These are phyloP conservation scores for Solioccasus polychromus DNA, from an alignment of 768 basidiomycete genomes.

Conservation along the genomic window DNA sequence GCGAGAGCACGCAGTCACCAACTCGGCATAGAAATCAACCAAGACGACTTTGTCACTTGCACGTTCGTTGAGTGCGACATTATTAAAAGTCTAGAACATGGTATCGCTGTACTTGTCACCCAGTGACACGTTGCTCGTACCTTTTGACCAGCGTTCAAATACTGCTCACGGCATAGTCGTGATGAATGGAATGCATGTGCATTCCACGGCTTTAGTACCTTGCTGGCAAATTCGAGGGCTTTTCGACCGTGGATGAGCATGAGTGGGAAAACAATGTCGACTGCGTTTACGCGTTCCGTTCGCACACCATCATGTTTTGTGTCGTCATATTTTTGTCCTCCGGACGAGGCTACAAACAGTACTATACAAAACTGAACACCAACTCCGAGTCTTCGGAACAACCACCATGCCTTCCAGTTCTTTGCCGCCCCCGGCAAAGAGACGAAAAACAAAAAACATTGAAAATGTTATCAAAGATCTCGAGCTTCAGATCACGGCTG, in stretches of 20 bases:
- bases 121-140: conserved; percentile 28
- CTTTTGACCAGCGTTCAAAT: conserved; percentile 42
- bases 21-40: conserved; percentile 84
- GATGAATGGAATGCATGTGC: conserved; percentile 42
- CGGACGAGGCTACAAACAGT: too few species aligned
- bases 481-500: conserved; percentile 53
- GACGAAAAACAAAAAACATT: conserved; percentile 39
- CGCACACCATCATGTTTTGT: too few species aligned
- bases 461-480: conserved; percentile 39
- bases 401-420: conserved; percentile 37
- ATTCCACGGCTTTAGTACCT: conserved; percentile 25
- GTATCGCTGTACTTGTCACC: not conserved
- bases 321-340: too few species aligned
- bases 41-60: conserved; percentile 55
- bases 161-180: conserved; percentile 31
- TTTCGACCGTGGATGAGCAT: conserved; percentile 17
- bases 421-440: conserved; percentile 52
- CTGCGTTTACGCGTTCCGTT: conserved; percentile 1
- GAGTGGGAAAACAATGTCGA: not conserved
- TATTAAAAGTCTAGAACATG: conserved; percentile 34
- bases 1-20: conserved; percentile 25
- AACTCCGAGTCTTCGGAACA: too few species aligned
- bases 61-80: conserved; percentile 26
- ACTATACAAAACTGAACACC: not conserved
- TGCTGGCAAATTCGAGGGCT: not conserved